Base-by-base conservation (phyloP, 495 filamentous ascomycete species). In the Aspergillus campestris region DNA sequence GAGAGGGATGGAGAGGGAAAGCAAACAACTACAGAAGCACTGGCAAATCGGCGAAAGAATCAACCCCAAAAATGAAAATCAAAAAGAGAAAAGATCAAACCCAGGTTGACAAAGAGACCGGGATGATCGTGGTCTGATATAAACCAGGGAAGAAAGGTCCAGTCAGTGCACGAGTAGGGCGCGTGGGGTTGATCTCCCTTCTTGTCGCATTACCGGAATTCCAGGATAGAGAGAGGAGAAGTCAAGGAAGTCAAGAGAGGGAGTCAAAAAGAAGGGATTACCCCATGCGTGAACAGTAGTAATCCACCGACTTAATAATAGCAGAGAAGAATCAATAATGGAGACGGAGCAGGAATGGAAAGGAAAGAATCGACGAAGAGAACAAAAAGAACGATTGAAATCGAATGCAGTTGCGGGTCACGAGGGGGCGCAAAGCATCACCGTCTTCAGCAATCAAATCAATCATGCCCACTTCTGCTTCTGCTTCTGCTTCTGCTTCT, bases 1-100 rank as follows among this genome's bases (percentile, higher is more conserved):
- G 18, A 24, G 18, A 4, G 4, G 18, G 18, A 24, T 24, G 18
- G 18, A 4, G 18, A 24, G 18, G 18, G 18, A 24, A 24, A 24
- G 18, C 18, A 24, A 24, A 24, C 18, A 24, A 24, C 18, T 4
- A 24, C 27, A 15, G 28, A 40, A 14, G 39, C 18, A 37, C 10
- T 33, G 44, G 43, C 51, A 54, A 54, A 50, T 44, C 50, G 45
- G 47, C 32, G 47, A 30, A 15, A 34, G 35, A 7, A n/a, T 27
- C 35, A 37, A n/a, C 40, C 44, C 35, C 35, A 47, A 40, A 35
- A 32, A 44, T 40, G 39, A 47, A 15, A 44, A 30, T n/a, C n/a
- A 18, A 40, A 35, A 40, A 48, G 33, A 35, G 31, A 34, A 44
- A 30, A 39, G n/a, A 40, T 36, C 32, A 37, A 30, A 18, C 18